A percentile compares a stretch with the other conserved stretches of the same genome.
phyloP scores from a whole-genome alignment of 257 asterid species.

The Capsicum rhomboideum region DNA sequence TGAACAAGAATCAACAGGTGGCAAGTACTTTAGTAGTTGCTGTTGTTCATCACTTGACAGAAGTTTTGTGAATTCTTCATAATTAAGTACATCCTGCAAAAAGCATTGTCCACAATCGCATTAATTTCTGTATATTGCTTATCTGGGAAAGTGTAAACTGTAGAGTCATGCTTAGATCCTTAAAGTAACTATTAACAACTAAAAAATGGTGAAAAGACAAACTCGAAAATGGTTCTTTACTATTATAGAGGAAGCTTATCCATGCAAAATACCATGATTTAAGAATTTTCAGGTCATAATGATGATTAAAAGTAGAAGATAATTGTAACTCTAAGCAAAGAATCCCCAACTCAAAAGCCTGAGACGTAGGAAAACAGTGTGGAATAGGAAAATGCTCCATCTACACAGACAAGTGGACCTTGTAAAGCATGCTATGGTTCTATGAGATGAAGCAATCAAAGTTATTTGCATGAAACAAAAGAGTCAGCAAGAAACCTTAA shows the following conservation, averaged over 20 bases:
- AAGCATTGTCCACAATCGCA: background rate
- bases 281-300: background rate
- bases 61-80: slow-evolving; percentile 35
- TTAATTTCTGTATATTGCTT: background rate
- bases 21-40: slow-evolving; percentile 54
- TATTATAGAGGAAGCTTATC: background rate
- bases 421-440: background rate
- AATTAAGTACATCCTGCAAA: slow-evolving; percentile 56
- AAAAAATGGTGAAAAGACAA: background rate
- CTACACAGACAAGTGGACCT: background rate
- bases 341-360: background rate
- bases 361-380: background rate
- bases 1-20: slow-evolving; percentile 42
- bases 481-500: slow-evolving; percentile 52
- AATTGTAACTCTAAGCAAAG: background rate
- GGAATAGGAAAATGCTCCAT: background rate
- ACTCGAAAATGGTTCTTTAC: background rate
- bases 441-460: background rate
- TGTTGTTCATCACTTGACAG: slow-evolving; percentile 56
- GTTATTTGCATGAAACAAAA: background rate
- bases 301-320: background rate
- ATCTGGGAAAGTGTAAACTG: background rate
- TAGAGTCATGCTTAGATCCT: background rate
- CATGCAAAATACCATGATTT: background rate
- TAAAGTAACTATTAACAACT: background rate